Evolutionary conservation across 2,329 filamentous ascomycete genomes (phyloP).

Genomic region (Fusarium nodosum): DNA sequence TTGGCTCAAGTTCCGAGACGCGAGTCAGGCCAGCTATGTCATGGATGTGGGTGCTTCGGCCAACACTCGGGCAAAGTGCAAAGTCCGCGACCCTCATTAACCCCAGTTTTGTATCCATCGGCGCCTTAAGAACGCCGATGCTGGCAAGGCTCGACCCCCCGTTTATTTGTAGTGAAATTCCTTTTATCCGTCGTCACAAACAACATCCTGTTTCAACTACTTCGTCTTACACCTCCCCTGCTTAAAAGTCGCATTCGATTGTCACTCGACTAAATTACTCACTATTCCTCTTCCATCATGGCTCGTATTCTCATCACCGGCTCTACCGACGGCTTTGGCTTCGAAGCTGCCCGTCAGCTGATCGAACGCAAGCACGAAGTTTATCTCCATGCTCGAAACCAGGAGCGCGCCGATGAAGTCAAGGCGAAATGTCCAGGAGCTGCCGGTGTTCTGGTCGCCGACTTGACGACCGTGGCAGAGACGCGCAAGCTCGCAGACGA

Average conservation of each 20-base stretch:
- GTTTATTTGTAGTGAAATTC: not conserved
- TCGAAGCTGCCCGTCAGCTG: constrained; percentile 44
- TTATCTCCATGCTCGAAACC: constrained; percentile 44
- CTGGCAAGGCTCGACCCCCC: not conserved
- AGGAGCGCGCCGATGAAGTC: constrained; percentile 39
- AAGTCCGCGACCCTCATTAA: not conserved
- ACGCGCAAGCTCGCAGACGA: constrained; percentile 42
- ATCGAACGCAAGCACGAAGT: constrained; percentile 42
- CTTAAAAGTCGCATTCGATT: not conserved
- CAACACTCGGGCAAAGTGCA: not conserved
- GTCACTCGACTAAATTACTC: not conserved
- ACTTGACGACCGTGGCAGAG: constrained; percentile 40
- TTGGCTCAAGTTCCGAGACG: not conserved
- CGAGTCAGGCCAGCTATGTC: not conserved
- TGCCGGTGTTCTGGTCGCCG: constrained; percentile 37
- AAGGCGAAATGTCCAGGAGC: constrained; percentile 34
- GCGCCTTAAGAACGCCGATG: not conserved
- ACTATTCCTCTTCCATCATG: constrained; percentile 23
- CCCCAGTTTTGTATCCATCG: not conserved
- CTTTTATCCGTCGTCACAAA: not conserved
- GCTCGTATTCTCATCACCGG: constrained; percentile 47
- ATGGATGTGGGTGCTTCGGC: not conserved
- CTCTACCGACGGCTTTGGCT: constrained; percentile 46
- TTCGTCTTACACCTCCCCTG: not conserved
- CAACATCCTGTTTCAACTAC: not conserved